These are phyloP conservation scores for Phlebopus sp. DNA, from an alignment of 1,284 basidiomycete genomes.

Conservation along the genomic window DNA sequence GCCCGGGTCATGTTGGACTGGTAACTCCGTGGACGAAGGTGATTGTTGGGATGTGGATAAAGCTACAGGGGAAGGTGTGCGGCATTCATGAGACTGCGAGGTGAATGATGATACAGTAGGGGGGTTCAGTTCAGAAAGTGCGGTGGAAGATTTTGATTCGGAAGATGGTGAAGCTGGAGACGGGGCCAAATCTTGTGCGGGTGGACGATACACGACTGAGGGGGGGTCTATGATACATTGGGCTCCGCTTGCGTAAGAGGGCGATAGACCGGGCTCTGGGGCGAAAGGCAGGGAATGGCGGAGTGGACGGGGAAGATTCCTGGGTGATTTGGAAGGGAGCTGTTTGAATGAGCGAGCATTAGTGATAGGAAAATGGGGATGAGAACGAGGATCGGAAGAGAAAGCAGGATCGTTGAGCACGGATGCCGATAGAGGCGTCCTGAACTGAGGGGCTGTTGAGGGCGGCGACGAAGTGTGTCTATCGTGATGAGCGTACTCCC, in stretches of 20 bases:
- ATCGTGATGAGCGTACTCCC: conserved; percentile 1
- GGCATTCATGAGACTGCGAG: background rate
- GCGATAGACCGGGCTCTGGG: background rate
- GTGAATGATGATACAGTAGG: conserved; percentile 13
- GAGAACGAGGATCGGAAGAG: conserved; percentile 47
- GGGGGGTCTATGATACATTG: too few relatives aligned
- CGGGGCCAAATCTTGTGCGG: background rate
- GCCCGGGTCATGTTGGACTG: background rate
- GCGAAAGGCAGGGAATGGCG: background rate
- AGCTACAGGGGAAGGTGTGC: background rate
- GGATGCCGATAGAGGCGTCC: conserved; percentile 17
- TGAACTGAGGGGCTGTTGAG: conserved; percentile 15
- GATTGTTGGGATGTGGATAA: background rate
- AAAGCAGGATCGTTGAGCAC: conserved; percentile 51
- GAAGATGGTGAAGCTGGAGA: conserved; percentile 7
- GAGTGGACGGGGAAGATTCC: background rate
- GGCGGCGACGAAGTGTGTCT: background rate
- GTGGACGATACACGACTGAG: background rate
- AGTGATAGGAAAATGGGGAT: conserved; percentile 40
- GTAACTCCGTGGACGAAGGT: background rate
- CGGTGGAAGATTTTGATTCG: conserved; percentile 8
- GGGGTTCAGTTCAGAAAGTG: conserved; percentile 8
- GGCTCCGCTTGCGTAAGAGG: background rate
- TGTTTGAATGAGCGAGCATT: conserved; percentile 16
- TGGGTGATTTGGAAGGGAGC: conserved; percentile 7